Evolutionary conservation across 768 basidiomycete species (phyloP).

Genomic region (Hericium erinaceus): DNA sequence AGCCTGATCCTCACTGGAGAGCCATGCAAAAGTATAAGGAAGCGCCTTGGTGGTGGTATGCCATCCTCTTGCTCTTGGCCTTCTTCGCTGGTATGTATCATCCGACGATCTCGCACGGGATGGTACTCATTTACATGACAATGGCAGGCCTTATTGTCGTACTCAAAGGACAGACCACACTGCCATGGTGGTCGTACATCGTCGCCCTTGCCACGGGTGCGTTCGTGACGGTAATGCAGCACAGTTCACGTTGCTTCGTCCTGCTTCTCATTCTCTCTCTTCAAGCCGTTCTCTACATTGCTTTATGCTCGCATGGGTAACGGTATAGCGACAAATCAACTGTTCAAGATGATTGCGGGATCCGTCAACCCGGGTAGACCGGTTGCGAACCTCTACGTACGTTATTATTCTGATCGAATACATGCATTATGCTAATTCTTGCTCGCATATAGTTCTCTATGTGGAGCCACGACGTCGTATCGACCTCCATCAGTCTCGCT

Average conservation of each 20-base stretch:
- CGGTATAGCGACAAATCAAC: constrained; percentile 48
- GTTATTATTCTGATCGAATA: constrained; percentile 6
- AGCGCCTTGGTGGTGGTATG: constrained; percentile 56
- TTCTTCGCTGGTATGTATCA: constrained; percentile 42
- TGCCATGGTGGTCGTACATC: constrained; percentile 57
- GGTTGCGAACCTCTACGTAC: constrained; percentile 60
- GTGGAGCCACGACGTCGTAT: constrained; percentile 58
- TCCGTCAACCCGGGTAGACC: constrained; percentile 53
- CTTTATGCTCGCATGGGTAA: constrained; percentile 52
- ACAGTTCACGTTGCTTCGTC: neutral
- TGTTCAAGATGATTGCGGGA: constrained; percentile 60
- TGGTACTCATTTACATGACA: neutral
- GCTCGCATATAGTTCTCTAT: constrained; percentile 40
- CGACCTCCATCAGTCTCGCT: constrained; percentile 43
- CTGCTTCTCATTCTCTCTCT: constrained; percentile 4
- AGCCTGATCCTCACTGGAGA: constrained; percentile 51
- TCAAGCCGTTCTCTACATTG: constrained; percentile 46
- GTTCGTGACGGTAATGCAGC: neutral
- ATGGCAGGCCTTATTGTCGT: constrained; percentile 24
- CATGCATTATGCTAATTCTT: neutral
- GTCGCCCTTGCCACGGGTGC: constrained; percentile 43
- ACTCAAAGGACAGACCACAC: constrained; percentile 49
- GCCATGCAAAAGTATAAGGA: constrained; percentile 54
- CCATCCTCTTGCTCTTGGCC: constrained; percentile 34
- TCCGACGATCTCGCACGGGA: neutral